A percentile compares a stretch with the other conserved stretches of the same genome.
Evolutionary conservation across 1,139 yeast species (phyloP).

Genomic region (Yamadazyma jaroonii): DNA sequence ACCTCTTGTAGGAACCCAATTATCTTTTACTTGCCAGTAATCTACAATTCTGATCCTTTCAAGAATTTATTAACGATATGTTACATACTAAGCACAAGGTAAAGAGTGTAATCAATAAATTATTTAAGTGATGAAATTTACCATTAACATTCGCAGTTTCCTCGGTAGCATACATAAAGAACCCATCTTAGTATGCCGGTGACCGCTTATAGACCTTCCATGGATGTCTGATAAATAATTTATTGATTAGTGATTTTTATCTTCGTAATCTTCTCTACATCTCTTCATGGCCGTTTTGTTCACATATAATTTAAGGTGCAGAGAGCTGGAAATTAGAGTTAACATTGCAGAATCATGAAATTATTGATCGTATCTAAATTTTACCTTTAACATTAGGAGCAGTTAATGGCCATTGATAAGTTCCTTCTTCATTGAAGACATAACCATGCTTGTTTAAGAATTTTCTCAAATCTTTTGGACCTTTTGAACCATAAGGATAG

Average conservation of each 20-base stretch:
- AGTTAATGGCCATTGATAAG: slow-evolving; percentile 83
- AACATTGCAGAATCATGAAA: too few relatives aligned
- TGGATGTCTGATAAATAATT: slow-evolving; percentile 55
- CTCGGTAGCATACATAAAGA: slow-evolving; percentile 83
- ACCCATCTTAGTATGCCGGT: slow-evolving; percentile 81
- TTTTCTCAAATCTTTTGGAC: slow-evolving; percentile 65
- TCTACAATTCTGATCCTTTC: slow-evolving; percentile 61
- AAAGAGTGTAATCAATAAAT: slow-evolving; percentile 11
- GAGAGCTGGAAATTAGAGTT: too few relatives aligned
- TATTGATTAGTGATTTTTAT: background rate
- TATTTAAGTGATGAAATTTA: slow-evolving; percentile 66
- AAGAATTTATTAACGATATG: slow-evolving; percentile 4
- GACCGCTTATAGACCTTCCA: slow-evolving; percentile 75
- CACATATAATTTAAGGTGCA: too few relatives aligned
- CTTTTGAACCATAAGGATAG: slow-evolving; percentile 90
- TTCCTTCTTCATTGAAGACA: slow-evolving; percentile 53
- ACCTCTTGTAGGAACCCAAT: slow-evolving; percentile 14
- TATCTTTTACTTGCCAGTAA: slow-evolving; percentile 84
- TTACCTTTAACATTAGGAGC: slow-evolving; percentile 41
- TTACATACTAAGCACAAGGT: slow-evolving; percentile 20
- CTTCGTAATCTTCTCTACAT: too few relatives aligned
- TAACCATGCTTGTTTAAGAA: slow-evolving; percentile 73
- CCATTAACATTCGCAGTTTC: slow-evolving; percentile 89
- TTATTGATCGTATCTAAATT: slow-evolving; percentile 8
- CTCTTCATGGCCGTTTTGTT: too few relatives aligned